Evolutionary conservation across 2,329 filamentous ascomycete genomes (phyloP).

Genomic region (Cryphonectria radicalis): DNA sequence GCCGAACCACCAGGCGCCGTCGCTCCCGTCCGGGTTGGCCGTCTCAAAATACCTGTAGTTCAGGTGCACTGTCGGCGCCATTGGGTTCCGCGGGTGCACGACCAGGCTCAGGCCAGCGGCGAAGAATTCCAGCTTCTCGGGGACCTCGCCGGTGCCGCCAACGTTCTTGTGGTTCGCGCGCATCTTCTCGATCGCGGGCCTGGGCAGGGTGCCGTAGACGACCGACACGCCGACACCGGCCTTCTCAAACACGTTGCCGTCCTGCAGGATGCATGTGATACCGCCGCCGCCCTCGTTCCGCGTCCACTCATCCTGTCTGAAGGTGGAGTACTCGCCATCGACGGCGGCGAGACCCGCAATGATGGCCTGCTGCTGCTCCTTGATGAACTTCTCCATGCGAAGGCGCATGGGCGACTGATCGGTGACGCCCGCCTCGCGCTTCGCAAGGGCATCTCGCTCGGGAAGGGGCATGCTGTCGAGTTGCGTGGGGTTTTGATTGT

Average conservation of each 20-base stretch:
- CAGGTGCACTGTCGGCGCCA: slow-evolving; percentile 95
- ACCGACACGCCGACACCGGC: slow-evolving; percentile 93
- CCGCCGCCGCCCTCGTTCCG: slow-evolving; percentile 89
- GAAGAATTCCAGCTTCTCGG: slow-evolving; percentile 91
- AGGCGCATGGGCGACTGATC: slow-evolving; percentile 91
- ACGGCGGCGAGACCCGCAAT: slow-evolving; percentile 80
- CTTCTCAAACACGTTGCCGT: slow-evolving; percentile 97
- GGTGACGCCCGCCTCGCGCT: slow-evolving; percentile 76
- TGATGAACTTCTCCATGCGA: slow-evolving; percentile 96
- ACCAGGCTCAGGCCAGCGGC: slow-evolving; percentile 92
- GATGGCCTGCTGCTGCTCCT: slow-evolving; percentile 87
- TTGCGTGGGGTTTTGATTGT: slow-evolving; percentile 45
- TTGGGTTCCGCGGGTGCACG: slow-evolving; percentile 90
- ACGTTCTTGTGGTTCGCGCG: slow-evolving; percentile 92
- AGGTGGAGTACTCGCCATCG: slow-evolving; percentile 71
- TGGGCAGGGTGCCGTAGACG: slow-evolving; percentile 89
- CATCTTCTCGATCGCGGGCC: slow-evolving; percentile 90
- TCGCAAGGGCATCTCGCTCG: slow-evolving; percentile 80
- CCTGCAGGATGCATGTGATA: slow-evolving; percentile 91
- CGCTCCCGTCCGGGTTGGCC: slow-evolving; percentile 77
- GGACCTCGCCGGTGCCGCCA: slow-evolving; percentile 59
- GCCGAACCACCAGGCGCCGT: slow-evolving; percentile 96
- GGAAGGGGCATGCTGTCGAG: slow-evolving; percentile 75
- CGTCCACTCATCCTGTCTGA: slow-evolving; percentile 84
- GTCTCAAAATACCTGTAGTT: slow-evolving; percentile 99